A percentile compares a stretch with the other conserved stretches of the same genome.
These are phyloP conservation scores for Dissophora globulifera DNA, from an alignment of 192 early-diverging fungal species.

Conservation along the genomic window DNA sequence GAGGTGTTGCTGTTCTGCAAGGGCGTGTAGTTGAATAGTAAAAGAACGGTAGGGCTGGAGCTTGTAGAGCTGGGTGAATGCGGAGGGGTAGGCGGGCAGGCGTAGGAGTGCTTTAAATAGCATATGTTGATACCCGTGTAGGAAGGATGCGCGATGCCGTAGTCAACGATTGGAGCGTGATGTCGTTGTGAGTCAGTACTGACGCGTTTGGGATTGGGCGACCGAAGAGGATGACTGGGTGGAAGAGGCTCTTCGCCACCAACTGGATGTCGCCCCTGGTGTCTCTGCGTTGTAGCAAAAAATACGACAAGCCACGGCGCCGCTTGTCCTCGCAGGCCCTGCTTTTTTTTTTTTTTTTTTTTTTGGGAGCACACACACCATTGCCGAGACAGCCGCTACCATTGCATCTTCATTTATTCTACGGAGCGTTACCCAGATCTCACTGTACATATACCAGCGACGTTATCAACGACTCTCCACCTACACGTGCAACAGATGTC, in stretches of 20 bases:
- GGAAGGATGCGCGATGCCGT: slow-evolving; percentile 15
- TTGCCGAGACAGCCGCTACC: no score
- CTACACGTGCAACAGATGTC: slow-evolving; percentile 22
- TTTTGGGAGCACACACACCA: no score
- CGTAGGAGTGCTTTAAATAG: slow-evolving; percentile 9
- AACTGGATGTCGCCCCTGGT: no score
- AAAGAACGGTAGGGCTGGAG: neutral
- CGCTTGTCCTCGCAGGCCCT: neutral
- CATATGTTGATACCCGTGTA: no score
- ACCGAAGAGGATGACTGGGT: no score
- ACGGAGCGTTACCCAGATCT: neutral
- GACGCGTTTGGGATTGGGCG: slow-evolving; percentile 4
- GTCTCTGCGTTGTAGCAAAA: neutral
- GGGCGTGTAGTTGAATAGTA: no score
- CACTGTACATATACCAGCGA: slow-evolving; percentile 11
- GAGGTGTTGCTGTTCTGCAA: no score
- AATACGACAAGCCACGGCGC: slow-evolving; percentile 3
- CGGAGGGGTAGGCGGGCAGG: no score
- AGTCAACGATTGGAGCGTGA: slow-evolving; percentile 7
- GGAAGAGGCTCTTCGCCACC: no score
- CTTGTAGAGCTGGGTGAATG: neutral
- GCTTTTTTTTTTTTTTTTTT: slow-evolving; percentile 10
- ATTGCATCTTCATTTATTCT: no score
- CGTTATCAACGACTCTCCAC: no score
- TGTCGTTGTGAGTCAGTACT: slow-evolving; percentile 16